phyloP scores from a whole-genome alignment of 2,329 filamentous ascomycete genomes.

The Paecilomyces sp. region DNA sequence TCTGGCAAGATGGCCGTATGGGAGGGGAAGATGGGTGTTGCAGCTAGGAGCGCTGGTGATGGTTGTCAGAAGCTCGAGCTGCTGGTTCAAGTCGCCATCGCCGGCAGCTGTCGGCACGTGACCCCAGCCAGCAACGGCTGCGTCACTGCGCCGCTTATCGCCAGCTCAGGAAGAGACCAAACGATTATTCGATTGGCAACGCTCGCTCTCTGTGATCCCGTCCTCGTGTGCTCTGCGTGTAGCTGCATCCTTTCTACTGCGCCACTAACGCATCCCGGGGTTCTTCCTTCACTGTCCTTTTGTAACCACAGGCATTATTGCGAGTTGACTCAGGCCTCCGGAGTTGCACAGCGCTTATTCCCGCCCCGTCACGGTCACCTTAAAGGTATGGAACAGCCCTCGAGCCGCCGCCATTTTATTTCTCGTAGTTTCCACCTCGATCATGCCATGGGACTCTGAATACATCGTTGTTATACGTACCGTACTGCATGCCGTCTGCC shows the following conservation, averaged over 20 bases:
- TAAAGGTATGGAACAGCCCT: neutral
- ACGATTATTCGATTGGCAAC: too few relatives aligned
- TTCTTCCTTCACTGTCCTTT: neutral
- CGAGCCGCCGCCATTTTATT: neutral
- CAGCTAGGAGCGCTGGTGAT: slow-evolving; percentile 27
- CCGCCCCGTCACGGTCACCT: neutral
- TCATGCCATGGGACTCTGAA: neutral
- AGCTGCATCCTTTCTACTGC: neutral
- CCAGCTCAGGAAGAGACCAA: neutral
- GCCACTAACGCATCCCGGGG: neutral
- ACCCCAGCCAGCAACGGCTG: slow-evolving; percentile 2
- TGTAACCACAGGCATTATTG: neutral
- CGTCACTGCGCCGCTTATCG: slow-evolving; percentile 1
- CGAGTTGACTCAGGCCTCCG: neutral
- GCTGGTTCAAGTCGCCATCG: neutral
- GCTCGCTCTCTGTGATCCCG: neutral
- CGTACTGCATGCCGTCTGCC: neutral
- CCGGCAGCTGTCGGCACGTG: neutral
- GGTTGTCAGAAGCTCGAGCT: neutral
- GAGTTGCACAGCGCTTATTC: neutral
- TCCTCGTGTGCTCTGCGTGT: neutral
- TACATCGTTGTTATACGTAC: neutral
- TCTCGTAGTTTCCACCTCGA: neutral
- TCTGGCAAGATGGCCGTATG: neutral
- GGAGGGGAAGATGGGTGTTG: slow-evolving; percentile 6